Evolutionary conservation across 2,329 filamentous ascomycete species (phyloP).

Genomic region (Cordyceps cicadae): DNA sequence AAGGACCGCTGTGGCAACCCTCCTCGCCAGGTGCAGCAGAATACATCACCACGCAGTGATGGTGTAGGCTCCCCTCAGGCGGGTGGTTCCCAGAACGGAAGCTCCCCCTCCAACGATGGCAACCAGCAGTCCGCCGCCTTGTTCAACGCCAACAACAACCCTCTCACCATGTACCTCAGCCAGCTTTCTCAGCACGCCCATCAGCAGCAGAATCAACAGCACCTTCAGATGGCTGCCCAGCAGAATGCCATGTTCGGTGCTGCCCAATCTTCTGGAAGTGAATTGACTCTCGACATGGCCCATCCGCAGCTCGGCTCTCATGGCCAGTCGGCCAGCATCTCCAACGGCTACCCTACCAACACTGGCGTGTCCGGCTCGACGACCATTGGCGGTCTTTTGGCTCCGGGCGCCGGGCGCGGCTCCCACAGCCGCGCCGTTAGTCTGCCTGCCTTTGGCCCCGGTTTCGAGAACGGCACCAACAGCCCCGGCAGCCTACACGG

Average conservation of each 20-base stretch:
- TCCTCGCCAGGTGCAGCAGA: conserved; percentile 70
- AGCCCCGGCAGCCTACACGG: conserved; percentile 42
- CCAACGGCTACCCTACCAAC: conserved; percentile 52
- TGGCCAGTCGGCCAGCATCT: conserved; percentile 58
- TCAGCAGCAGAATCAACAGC: conserved; percentile 66
- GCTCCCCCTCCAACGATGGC: conserved; percentile 44
- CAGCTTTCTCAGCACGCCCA: conserved; percentile 68
- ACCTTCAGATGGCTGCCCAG: conserved; percentile 62
- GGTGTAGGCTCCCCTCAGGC: conserved; percentile 48
- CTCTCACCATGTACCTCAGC: conserved; percentile 85
- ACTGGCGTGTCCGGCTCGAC: conserved; percentile 49
- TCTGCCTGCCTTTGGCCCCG: conserved; percentile 63
- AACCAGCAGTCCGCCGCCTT: conserved; percentile 62
- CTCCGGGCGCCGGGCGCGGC: conserved; percentile 55
- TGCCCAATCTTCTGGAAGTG: conserved; percentile 51
- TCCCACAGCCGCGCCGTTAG: conserved; percentile 78
- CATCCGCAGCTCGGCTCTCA: conserved; percentile 54
- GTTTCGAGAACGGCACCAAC: conserved; percentile 51
- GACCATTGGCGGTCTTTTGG: conserved; percentile 68
- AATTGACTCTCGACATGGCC: conserved; percentile 50
- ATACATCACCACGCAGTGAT: conserved; percentile 59
- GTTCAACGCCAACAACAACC: conserved; percentile 78
- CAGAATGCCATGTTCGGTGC: conserved; percentile 76
- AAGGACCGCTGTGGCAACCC: conserved; percentile 98
- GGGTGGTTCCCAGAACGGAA: conserved; percentile 53